These are phyloP conservation scores for Fraxinus floribunda DNA, from an alignment of 305 asterid species.

Conservation along the genomic window DNA sequence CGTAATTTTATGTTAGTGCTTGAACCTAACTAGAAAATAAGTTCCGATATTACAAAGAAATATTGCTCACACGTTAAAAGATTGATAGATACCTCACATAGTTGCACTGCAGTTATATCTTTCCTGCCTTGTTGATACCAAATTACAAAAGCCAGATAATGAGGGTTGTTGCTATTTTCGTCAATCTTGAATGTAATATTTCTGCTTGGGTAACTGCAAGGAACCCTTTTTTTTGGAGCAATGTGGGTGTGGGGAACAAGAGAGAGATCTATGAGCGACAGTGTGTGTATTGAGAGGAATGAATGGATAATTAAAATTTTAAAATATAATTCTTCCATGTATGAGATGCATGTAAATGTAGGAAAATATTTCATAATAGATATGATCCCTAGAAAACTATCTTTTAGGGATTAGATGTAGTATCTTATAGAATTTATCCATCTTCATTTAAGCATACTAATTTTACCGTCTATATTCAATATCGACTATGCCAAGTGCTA, in stretches of 20 bases:
- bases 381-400: not conserved
- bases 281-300: not conserved
- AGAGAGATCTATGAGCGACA: not conserved
- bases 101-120: conserved; percentile 77
- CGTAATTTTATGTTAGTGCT: conserved; percentile 12
- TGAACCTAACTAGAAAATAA: conserved; percentile 1
- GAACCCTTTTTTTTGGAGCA: conserved; percentile 49
- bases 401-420: not conserved
- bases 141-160: conserved; percentile 72
- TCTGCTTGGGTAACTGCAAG: conserved; percentile 71
- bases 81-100: conserved; percentile 61
- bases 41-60: not conserved
- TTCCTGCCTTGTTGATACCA: conserved; percentile 73
- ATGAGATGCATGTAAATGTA: not conserved
- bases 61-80: not conserved
- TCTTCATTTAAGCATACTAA: not conserved
- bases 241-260: not conserved
- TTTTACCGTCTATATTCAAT: conserved; percentile 65
- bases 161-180: conserved; percentile 70
- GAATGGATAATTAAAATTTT: not conserved
- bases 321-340: not conserved
- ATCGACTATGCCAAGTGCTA: conserved; percentile 64
- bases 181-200: conserved; percentile 68
- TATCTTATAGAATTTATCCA: not conserved
- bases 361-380: not conserved